Percentiles rank a stretch among this genome's conserved stretches.
Conservation (phyloP, 371 early-diverging fungal species). For the Blakeslea trispora region DNA sequence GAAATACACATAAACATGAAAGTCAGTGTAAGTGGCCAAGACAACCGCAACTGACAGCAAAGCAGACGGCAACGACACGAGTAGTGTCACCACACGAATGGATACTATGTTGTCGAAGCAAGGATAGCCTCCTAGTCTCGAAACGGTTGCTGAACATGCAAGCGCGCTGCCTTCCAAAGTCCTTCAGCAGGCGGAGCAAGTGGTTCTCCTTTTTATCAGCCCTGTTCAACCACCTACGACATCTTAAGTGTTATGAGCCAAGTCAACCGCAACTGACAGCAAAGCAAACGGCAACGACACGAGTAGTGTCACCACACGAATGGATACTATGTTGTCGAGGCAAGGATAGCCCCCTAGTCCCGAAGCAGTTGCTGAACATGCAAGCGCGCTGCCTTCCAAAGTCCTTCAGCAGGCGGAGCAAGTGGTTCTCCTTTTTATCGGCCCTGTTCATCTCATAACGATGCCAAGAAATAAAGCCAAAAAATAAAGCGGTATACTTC, state of each 20-base stretch:
- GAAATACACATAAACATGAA: background rate
- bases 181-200: background rate
- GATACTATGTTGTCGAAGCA: background rate
- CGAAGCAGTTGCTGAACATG: background rate
- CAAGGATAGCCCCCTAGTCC: background rate
- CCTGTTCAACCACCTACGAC: background rate
- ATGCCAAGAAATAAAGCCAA: background rate
- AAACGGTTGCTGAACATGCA: background rate
- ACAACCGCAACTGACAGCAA: background rate
- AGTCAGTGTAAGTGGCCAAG: background rate
- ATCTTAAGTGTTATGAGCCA: background rate
- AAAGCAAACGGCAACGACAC: background rate
- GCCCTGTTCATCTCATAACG: background rate
- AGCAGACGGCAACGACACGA: background rate
- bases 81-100: background rate
- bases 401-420: background rate
- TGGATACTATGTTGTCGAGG: background rate
- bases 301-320: background rate
- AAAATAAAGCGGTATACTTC: background rate
- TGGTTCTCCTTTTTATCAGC: background rate
- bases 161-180: background rate
- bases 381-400: background rate
- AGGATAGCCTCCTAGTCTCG: background rate
- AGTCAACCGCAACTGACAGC: background rate
- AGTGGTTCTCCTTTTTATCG: background rate